A percentile compares a stretch with the other conserved stretches of the same genome.
Conservation (phyloP, 148 eudicot species). For the Polygonum maritimum region DNA sequence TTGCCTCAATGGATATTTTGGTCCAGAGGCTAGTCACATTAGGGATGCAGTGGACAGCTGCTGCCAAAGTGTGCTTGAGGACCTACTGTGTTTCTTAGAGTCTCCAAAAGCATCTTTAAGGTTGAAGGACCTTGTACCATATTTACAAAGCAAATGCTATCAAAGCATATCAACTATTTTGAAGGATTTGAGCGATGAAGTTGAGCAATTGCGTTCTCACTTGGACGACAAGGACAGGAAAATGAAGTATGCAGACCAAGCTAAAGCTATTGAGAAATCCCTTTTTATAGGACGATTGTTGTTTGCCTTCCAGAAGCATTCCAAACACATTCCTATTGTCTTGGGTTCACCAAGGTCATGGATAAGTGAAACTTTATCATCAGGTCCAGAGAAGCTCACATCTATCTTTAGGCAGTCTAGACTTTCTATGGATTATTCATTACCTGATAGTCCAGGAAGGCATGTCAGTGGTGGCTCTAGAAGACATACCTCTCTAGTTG, state of each 20-base stretch:
- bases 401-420: slow-evolving; percentile 41
- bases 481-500: slow-evolving; percentile 51
- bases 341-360: slow-evolving; percentile 87
- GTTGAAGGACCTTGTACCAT: slow-evolving; percentile 57
- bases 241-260: slow-evolving; percentile 25
- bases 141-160: slow-evolving; percentile 71
- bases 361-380: slow-evolving; percentile 41
- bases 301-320: slow-evolving; percentile 85
- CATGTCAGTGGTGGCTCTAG: slow-evolving; percentile 38
- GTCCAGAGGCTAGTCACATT: slow-evolving; percentile 66
- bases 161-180: slow-evolving; percentile 52
- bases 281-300: slow-evolving; percentile 77
- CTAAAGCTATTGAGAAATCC: slow-evolving; percentile 62
- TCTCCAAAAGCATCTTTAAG: slow-evolving; percentile 89
- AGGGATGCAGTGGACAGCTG: slow-evolving; percentile 83
- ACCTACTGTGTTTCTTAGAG: slow-evolving; percentile 70
- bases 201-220: slow-evolving; percentile 47
- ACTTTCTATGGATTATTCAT: slow-evolving; percentile 33
- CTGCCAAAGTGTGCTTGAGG: slow-evolving; percentile 68
- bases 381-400: slow-evolving; percentile 34
- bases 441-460: slow-evolving; percentile 42
- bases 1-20: slow-evolving; percentile 82
- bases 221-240: slow-evolving; percentile 32
- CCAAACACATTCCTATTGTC: slow-evolving; percentile 66
- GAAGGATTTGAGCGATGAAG: slow-evolving; percentile 57